Base-by-base conservation (phyloP, 257 asterid genomes). In the Penstemon eatonii region DNA sequence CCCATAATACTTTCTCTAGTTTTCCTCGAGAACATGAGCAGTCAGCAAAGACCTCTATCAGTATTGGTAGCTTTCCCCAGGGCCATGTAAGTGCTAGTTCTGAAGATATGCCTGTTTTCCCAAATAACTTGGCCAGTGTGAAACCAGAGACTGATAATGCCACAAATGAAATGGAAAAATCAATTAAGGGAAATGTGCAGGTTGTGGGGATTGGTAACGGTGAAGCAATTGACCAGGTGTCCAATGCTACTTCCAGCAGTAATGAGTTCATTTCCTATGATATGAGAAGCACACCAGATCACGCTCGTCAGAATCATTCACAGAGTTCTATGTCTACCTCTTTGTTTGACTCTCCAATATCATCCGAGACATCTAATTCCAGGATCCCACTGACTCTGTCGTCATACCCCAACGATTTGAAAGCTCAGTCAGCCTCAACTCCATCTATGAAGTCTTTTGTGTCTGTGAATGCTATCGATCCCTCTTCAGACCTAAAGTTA, bases 1-100 rank as follows among this genome's bases (percentile, higher is more conserved):
- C 96, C 60, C 95, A 89, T 47, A 89, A 91, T 81, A 84, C 97
- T 60, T 91, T 87, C 77, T 89, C 99, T 56, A 89, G 96, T 83
- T 80, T 89, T 85, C 97, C 97, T 72, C 93, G 82, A 69, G 99
- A 91, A 56, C 84, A 85, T 12, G 99, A 87, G 61, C 85, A 79
- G 73, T 94, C 97, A 19, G 79, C 65, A 64, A 91, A 85, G 81
- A 89, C 96, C 59, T 94, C 99, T 64, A 83, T 82, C 68, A 94
- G 93, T 70, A 71, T 79, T 73, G 96, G 87, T 75, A 89, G 96
- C 84, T 91, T 87, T 73, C 82, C 95, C 45, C 96, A 77, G 80
- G 96, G 81, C 46, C 90, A 90, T 79, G 89, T 63, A 62, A 89
- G 96, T 84, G 80, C 84, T 63, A 91, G 99, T 85, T 91, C 96